Evolutionary conservation across 2,329 filamentous ascomycete species (phyloP), one percentile per base, ranked within the genome.

Genomic region (Zymoseptoria passerinii): DNA sequence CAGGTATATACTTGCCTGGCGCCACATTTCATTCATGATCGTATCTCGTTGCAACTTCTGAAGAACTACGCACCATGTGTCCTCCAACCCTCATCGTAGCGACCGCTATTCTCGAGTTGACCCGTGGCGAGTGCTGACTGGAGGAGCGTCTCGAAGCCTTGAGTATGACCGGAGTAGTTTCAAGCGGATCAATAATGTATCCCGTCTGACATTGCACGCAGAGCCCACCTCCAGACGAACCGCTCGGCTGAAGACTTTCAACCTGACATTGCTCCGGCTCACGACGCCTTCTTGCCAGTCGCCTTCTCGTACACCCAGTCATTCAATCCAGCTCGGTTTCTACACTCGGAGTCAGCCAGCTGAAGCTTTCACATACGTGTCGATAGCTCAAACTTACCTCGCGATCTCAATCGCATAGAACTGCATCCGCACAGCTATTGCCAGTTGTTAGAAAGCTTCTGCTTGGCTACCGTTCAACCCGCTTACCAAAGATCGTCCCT

Each of bases 241-340:
- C 35, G 35, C 35, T 53, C 50, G 58, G 49, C 40, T 10, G 20
- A 50, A 8, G 51, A 28, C 20, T 23, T 40, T 48, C 49, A 40
- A 52, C 7, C 35, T 48, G 48, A 52, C 20, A 23, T 4, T 4
- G 44, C 29, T 44, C 28, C 53, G 6, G n/a, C 59, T 68, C 63
- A 68, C 28, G 65, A 66, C 70, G 70, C 73, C 73, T 81, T 82
- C 66, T 82, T 78, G 57, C 81, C 61, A 49, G 61, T 64, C 1
- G 86, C 83, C 73, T 89, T 82, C 76, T 97, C 92, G 74, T 92
- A 94, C 63, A 99, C 85, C 94, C 94, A 99, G 75, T 99, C 94
- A 71, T 99, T 99, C 59, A 97, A 77, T 28, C 92, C 92, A 56
- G 83, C 83, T 61, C 87, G 87, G 76, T 99, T 99, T 67, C 86